phyloP scores from a whole-genome alignment of 2,329 filamentous ascomycete genomes.

The Cylindrodendrum hubeiense region DNA sequence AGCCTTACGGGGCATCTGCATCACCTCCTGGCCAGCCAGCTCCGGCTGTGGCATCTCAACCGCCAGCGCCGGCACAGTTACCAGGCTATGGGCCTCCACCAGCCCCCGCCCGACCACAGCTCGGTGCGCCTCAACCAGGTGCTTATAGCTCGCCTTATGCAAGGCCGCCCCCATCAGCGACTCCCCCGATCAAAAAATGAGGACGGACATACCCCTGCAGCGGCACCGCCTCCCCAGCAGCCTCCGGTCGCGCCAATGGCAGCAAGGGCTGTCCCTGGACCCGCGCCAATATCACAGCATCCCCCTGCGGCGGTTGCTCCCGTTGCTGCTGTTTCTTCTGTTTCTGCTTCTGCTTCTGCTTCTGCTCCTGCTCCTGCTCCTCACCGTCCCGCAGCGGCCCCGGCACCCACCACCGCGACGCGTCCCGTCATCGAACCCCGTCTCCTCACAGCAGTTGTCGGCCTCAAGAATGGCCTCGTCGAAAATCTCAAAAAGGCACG shows the following conservation, averaged over 20 bases:
- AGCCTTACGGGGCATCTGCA: constrained; percentile 45
- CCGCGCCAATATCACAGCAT: constrained; percentile 31
- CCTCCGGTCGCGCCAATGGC: constrained; percentile 19
- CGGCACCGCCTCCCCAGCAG: constrained; percentile 29
- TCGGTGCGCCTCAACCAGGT: constrained; percentile 47
- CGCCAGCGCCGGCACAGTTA: constrained; percentile 50
- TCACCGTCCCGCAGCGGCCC: constrained; percentile 42
- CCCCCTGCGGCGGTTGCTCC: constrained; percentile 28
- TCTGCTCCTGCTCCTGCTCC: constrained; percentile 27
- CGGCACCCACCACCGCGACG: constrained; percentile 41
- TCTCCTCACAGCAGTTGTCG: constrained; percentile 56
- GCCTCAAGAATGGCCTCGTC: constrained; percentile 61
- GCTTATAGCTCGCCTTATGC: constrained; percentile 55
- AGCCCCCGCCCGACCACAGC: constrained; percentile 50
- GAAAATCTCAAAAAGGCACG: constrained; percentile 59
- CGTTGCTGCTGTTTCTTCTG: constrained; percentile 26
- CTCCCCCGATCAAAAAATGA: constrained; percentile 47
- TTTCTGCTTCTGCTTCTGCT: constrained; percentile 36
- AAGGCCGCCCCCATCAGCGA: constrained; percentile 47
- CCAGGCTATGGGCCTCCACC: constrained; percentile 52
- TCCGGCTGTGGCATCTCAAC: constrained; percentile 43
- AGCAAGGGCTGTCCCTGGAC: constrained; percentile 36
- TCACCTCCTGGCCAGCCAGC: constrained; percentile 45
- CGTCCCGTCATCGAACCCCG: constrained; percentile 59
- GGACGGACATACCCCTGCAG: constrained; percentile 37